Evolutionary conservation across 179 eudicot species (phyloP).

Genomic region (Silene coronaria): DNA sequence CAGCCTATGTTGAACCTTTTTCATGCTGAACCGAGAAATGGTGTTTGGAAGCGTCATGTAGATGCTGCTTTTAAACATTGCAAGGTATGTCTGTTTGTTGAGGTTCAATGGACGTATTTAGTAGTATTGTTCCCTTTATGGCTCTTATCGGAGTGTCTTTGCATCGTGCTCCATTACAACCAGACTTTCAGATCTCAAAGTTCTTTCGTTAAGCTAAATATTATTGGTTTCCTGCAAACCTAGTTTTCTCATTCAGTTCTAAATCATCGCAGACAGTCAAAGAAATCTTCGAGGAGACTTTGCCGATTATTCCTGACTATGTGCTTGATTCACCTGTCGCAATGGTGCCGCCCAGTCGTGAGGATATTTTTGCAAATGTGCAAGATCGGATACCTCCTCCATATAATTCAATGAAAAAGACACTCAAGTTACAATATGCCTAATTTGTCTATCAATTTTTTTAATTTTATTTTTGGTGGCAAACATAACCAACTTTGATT

Average conservation of each 20-base stretch:
- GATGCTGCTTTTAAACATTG: conserved; percentile 76
- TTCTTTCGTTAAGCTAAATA: not conserved
- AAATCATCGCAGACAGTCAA: conserved; percentile 57
- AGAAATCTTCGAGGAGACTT: conserved; percentile 65
- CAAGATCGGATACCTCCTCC: conserved; percentile 59
- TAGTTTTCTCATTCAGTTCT: conserved; percentile 7
- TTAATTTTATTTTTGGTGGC: not conserved
- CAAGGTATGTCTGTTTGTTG: conserved; percentile 43
- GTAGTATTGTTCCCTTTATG: not conserved
- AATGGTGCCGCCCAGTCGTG: conserved; percentile 37
- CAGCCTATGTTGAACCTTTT: conserved; percentile 81
- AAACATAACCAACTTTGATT: not conserved
- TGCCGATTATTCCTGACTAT: conserved; percentile 62
- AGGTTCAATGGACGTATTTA: not conserved
- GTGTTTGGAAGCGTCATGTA: conserved; percentile 81
- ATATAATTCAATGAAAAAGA: conserved; percentile 37
- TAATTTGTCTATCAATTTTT: conserved; percentile 20
- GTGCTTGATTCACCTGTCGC: conserved; percentile 70
- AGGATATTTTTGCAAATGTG: conserved; percentile 47
- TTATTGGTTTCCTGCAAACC: not conserved
- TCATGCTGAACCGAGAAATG: conserved; percentile 74
- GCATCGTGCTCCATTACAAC: not conserved
- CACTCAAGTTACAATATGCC: conserved; percentile 53
- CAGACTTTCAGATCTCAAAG: not conserved
- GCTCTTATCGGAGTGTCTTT: not conserved